Conservation (phyloP, 768 basidiomycete species). For the Tulasnella sp. region DNA sequence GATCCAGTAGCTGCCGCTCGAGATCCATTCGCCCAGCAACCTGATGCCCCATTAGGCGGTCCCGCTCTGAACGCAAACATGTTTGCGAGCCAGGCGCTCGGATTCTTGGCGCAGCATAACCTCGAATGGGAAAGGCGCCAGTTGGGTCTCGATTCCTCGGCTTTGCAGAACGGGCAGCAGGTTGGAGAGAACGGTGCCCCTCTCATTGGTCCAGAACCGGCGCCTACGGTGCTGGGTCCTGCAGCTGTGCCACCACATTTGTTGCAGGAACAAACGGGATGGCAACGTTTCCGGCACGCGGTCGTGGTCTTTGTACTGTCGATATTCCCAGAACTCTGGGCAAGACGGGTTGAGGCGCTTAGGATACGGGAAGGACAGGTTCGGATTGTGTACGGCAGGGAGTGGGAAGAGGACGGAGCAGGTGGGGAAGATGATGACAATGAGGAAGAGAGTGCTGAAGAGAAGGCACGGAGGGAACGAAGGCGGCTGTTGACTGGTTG, state of each 20-base stretch:
- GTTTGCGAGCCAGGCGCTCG: constrained; percentile 1
- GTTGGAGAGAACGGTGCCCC: background rate
- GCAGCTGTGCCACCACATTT: constrained; percentile 26
- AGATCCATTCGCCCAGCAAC: constrained; percentile 3
- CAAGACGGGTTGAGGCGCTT: constrained; percentile 11
- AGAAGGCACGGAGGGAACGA: constrained; percentile 9
- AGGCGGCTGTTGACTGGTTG: constrained; percentile 24
- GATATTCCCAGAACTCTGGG: constrained; percentile 24
- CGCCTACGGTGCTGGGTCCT: constrained; percentile 4
- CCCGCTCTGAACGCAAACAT: background rate
- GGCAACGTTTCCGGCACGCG: background rate
- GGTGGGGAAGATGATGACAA: background rate
- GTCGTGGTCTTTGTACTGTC: constrained; percentile 11
- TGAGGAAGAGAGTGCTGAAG: background rate
- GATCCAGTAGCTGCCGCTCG: background rate
- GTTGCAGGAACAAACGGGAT: constrained; percentile 10
- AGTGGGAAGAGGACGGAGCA: constrained; percentile 3
- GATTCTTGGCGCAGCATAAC: constrained; percentile 5
- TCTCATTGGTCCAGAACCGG: background rate
- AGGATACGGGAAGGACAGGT: constrained; percentile 24
- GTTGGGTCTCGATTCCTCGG: constrained; percentile 16
- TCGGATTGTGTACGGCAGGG: constrained; percentile 17
- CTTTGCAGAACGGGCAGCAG: background rate
- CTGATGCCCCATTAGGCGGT: background rate
- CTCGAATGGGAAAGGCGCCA: constrained; percentile 18